A percentile compares a stretch with the other conserved stretches of the same genome.
Conservation (phyloP, 78 protist genomes). For the Dictyostelium purpureum region DNA sequence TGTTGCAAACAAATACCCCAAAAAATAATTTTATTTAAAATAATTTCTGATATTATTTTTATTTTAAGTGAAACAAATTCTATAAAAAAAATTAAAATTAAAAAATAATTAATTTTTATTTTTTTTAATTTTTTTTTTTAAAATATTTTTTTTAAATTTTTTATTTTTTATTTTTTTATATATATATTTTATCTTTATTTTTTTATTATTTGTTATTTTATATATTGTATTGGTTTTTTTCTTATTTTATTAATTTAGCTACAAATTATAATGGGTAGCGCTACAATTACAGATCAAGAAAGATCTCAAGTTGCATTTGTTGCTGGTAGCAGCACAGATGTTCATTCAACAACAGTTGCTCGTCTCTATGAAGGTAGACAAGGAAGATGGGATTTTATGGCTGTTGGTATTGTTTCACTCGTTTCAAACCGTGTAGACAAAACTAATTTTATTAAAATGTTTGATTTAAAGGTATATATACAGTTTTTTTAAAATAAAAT, state of each 20-base stretch:
- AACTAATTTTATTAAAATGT: constrained; percentile 33
- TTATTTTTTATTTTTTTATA: background rate
- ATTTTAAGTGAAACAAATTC: too few species aligned
- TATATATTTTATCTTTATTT: too few species aligned
- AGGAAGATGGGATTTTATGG: constrained; percentile 69
- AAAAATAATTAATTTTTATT: background rate
- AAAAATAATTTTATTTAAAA: too few species aligned
- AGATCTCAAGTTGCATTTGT: constrained; percentile 26
- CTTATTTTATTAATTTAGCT: too few species aligned
- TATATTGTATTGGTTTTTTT: too few species aligned
- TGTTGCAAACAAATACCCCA: too few species aligned
- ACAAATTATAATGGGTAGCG: constrained; percentile 42
- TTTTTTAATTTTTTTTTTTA: background rate
- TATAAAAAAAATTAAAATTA: too few species aligned
- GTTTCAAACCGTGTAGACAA: constrained; percentile 55
- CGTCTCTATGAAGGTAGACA: constrained; percentile 62
- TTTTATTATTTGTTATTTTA: background rate
- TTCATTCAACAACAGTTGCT: constrained; percentile 58
- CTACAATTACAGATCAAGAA: constrained; percentile 53
- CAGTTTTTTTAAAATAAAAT: background rate
- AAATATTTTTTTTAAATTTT: background rate
- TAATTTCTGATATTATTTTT: too few species aligned
- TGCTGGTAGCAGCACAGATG: constrained; percentile 21
- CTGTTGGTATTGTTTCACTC: constrained; percentile 47
- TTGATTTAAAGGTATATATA: constrained; percentile 53